phyloP scores from a whole-genome alignment of 2,329 filamentous ascomycete species.

The Stachybotrys echinatus region DNA sequence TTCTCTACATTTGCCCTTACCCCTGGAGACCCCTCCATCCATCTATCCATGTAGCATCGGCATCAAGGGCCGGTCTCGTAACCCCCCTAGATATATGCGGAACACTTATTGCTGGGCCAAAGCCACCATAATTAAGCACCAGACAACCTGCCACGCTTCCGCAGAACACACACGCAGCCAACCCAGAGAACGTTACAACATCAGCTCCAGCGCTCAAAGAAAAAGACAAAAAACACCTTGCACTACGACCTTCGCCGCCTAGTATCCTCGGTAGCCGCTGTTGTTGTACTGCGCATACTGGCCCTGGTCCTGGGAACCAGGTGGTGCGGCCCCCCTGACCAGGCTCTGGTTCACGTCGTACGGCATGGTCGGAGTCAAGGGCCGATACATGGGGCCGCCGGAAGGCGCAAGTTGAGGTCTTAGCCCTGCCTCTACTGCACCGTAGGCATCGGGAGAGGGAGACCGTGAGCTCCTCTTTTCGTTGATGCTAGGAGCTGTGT shows the following conservation, averaged over 20 bases:
- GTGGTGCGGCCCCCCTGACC: conserved; percentile 32
- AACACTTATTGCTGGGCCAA: not conserved
- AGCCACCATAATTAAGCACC: not conserved
- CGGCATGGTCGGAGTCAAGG: conserved; percentile 29
- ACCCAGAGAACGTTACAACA: not conserved
- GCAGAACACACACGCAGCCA: not conserved
- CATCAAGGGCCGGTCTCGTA: too few species aligned
- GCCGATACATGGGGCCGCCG: conserved; percentile 24
- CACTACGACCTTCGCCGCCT: not conserved
- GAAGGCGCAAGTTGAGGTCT: conserved; percentile 14
- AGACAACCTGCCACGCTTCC: conserved; percentile 7
- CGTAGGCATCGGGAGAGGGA: conserved; percentile 27
- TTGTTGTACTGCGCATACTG: conserved; percentile 21
- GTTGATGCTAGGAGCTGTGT: conserved; percentile 35
- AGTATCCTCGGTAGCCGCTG: conserved; percentile 14
- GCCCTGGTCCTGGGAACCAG: conserved; percentile 20
- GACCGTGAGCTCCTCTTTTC: conserved; percentile 25
- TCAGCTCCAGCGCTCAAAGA: too few species aligned
- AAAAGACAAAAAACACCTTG: not conserved
- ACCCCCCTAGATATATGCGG: not conserved
- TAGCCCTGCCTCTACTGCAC: conserved; percentile 14
- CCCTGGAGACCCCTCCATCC: too few species aligned
- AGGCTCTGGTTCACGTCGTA: conserved; percentile 32
- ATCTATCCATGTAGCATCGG: too few species aligned
- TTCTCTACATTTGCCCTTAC: too few species aligned